Evolutionary conservation across 305 asterid genomes (phyloP).

Genomic region (Lippia alba): DNA sequence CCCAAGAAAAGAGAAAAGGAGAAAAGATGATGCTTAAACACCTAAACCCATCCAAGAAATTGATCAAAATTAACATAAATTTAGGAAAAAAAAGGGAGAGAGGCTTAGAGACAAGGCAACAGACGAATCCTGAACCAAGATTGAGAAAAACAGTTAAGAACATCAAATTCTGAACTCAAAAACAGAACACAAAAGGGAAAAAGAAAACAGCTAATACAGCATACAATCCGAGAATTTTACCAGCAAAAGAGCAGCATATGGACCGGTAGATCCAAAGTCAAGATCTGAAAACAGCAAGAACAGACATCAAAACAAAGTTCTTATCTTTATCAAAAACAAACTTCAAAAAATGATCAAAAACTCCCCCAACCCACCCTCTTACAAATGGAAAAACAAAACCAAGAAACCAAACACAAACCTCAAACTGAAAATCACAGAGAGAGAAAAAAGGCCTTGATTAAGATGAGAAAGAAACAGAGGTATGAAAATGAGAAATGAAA

Average conservation of each 20-base stretch:
- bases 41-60: conserved; percentile 37
- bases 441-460: conserved; percentile 5
- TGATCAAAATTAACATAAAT: background rate
- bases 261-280: conserved; percentile 62
- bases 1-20: conserved; percentile 11
- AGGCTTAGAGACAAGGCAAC: conserved; percentile 2
- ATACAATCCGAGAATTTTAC: conserved; percentile 46
- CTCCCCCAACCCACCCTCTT: conserved; percentile 39
- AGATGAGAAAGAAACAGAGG: conserved; percentile 37
- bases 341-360: conserved; percentile 31
- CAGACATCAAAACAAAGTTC: conserved; percentile 36
- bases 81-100: background rate
- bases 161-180: conserved; percentile 30
- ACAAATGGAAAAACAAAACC: conserved; percentile 39
- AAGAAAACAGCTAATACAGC: conserved; percentile 24
- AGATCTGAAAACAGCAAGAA: conserved; percentile 61
- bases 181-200: conserved; percentile 19
- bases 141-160: conserved; percentile 4
- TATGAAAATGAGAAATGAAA: conserved; percentile 50
- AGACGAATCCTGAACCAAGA: conserved; percentile 42
- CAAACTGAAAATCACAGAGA: conserved; percentile 37
- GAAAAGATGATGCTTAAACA: conserved; percentile 1
- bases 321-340: conserved; percentile 15
- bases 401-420: conserved; percentile 43
- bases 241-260: conserved; percentile 56